Evolutionary conservation across 2,329 filamentous ascomycete genomes (phyloP).

Genomic region (Tolypocladium pustulatum): DNA sequence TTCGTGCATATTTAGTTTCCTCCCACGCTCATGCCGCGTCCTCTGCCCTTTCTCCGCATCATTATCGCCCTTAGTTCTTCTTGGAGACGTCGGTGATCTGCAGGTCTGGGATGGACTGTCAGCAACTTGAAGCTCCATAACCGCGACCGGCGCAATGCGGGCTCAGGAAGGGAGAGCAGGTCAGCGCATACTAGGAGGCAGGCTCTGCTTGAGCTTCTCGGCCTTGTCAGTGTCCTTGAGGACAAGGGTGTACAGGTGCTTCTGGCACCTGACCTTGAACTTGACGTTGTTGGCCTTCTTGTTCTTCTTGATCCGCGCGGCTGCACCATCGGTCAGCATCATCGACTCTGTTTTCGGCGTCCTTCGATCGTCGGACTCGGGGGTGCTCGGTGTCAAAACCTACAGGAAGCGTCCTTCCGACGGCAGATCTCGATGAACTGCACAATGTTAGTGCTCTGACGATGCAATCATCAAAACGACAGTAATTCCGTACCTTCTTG

Average conservation of each 20-base stretch:
- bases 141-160: not conserved
- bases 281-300: constrained; percentile 86
- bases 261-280: constrained; percentile 99
- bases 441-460: constrained; percentile 19
- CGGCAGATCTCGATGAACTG: constrained; percentile 99
- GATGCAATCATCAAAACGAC: not conserved
- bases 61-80: constrained; percentile 33
- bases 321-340: constrained; percentile 34
- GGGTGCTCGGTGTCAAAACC: constrained; percentile 31
- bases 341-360: not conserved
- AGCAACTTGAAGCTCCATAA: not conserved
- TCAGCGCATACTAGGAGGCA: constrained; percentile 77
- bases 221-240: constrained; percentile 99
- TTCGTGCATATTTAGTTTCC: constrained; percentile 29
- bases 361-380: not conserved
- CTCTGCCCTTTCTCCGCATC: constrained; percentile 11
- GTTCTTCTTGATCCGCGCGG: constrained; percentile 94
- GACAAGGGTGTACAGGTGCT: constrained; percentile 94
- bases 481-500: constrained; percentile 55
- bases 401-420: constrained; percentile 99
- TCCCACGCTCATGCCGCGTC: constrained; percentile 15
- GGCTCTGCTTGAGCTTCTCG: constrained; percentile 99
- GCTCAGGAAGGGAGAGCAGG: not conserved
- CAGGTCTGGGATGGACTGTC: constrained; percentile 27
- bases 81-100: constrained; percentile 43